phyloP scores from a whole-genome alignment of 257 asterid genomes.

The Fraxinus quadrangulata region DNA sequence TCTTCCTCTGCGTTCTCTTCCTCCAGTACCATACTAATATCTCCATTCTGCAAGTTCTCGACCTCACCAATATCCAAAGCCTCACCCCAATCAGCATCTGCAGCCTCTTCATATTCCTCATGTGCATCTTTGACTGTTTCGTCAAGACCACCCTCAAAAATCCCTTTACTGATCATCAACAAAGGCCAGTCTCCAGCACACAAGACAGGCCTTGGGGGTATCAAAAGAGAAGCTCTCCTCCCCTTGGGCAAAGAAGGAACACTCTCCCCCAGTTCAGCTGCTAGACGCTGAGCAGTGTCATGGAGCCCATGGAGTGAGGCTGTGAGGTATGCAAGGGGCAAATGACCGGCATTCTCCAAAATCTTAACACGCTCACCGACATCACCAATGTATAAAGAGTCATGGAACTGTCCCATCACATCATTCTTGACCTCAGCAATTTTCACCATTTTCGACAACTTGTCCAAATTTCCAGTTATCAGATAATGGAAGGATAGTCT shows the following conservation, averaged over 20 bases:
- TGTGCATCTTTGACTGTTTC: slow-evolving; percentile 43
- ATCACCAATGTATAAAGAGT: slow-evolving; percentile 87
- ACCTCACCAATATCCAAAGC: slow-evolving; percentile 51
- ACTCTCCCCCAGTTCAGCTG: slow-evolving; percentile 42
- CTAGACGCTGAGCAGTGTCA: slow-evolving; percentile 48
- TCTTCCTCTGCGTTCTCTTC: slow-evolving; percentile 48
- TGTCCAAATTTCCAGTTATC: slow-evolving; percentile 81
- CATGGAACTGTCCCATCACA: slow-evolving; percentile 96
- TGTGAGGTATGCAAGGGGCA: slow-evolving; percentile 38
- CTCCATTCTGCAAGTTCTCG: slow-evolving; percentile 49
- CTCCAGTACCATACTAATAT: slow-evolving; percentile 33
- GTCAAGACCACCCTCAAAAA: slow-evolving; percentile 57
- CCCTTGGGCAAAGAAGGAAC: slow-evolving; percentile 47
- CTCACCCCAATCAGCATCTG: slow-evolving; percentile 63
- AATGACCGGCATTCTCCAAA: slow-evolving; percentile 66
- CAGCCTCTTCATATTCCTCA: slow-evolving; percentile 56
- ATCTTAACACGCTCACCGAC: slow-evolving; percentile 82
- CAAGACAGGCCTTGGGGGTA: slow-evolving; percentile 48
- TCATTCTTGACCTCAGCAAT: slow-evolving; percentile 90
- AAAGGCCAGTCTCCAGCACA: slow-evolving; percentile 85
- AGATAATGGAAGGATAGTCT: slow-evolving; percentile 85
- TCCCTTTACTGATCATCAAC: too few relatives aligned
- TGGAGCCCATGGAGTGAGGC: slow-evolving; percentile 28
- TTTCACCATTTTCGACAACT: slow-evolving; percentile 92
- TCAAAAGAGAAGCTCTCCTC: slow-evolving; percentile 42